Conservation (phyloP, 2,329 filamentous ascomycete genomes). For the Botrytis galanthina region DNA sequence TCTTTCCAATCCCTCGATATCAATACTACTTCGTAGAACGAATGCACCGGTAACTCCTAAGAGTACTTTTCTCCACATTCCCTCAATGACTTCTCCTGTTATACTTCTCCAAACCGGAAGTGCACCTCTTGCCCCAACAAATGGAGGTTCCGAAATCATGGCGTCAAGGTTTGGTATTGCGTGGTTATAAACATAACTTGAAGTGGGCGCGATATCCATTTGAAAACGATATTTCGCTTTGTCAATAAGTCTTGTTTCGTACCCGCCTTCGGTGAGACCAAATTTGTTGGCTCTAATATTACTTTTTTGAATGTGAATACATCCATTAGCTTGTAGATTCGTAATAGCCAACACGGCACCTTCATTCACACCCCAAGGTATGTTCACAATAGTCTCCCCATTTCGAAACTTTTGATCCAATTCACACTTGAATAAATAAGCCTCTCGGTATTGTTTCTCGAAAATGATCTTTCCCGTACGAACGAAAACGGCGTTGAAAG, state of each 20-base stretch:
- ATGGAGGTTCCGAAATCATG: slow-evolving; percentile 38
- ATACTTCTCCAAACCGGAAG: slow-evolving; percentile 74
- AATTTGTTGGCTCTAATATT: slow-evolving; percentile 63
- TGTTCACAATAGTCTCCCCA: slow-evolving; percentile 34
- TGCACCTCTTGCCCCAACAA: slow-evolving; percentile 46
- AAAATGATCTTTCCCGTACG: slow-evolving; percentile 56
- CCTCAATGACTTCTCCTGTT: slow-evolving; percentile 56
- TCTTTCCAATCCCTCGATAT: slow-evolving; percentile 51
- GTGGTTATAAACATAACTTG: slow-evolving; percentile 55
- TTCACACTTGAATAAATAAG: slow-evolving; percentile 56
- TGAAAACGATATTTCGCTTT: slow-evolving; percentile 64
- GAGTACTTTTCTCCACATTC: slow-evolving; percentile 63
- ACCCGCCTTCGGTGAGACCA: slow-evolving; percentile 69
- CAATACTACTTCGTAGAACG: slow-evolving; percentile 59
- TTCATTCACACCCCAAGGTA: slow-evolving; percentile 49
- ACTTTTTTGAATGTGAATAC: slow-evolving; percentile 52
- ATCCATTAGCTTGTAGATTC: slow-evolving; percentile 60
- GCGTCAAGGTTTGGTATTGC: slow-evolving; percentile 45
- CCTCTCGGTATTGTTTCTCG: slow-evolving; percentile 55
- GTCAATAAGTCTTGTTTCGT: slow-evolving; percentile 67
- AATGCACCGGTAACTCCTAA: slow-evolving; percentile 61
- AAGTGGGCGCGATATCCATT: slow-evolving; percentile 58
- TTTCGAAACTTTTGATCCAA: slow-evolving; percentile 52
- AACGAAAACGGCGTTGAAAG: slow-evolving; percentile 43
- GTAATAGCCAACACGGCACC: slow-evolving; percentile 65